phyloP scores from a whole-genome alignment of 108 stramenopile species.

The Conticribra guillardii region DNA sequence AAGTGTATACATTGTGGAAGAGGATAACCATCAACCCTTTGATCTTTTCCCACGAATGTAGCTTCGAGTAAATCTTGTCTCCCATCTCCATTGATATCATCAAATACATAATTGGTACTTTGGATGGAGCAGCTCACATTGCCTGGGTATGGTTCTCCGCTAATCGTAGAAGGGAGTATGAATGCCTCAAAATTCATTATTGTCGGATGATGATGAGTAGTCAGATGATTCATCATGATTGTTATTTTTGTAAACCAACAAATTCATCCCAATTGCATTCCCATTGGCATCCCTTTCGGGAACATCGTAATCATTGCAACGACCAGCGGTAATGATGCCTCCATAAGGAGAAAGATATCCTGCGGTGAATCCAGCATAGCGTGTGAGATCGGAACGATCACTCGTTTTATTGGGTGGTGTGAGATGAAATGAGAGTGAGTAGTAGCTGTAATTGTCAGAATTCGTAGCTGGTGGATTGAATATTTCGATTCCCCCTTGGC shows the following conservation, averaged over 20 bases:
- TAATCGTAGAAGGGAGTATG: constrained; percentile 1
- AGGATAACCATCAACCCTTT: constrained; percentile 11
- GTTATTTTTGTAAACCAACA: constrained; percentile 5
- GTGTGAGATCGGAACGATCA: constrained; percentile 10
- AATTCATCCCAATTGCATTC: constrained; percentile 6
- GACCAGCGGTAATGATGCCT: constrained; percentile 13
- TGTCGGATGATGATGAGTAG: background rate
- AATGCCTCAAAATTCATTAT: constrained; percentile 1
- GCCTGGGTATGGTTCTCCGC: constrained; percentile 23
- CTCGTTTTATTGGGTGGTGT: constrained; percentile 6
- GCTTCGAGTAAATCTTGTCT: constrained; percentile 21
- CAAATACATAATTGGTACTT: constrained; percentile 20
- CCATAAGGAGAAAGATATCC: background rate
- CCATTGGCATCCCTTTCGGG: constrained; percentile 7
- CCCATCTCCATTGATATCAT: constrained; percentile 21
- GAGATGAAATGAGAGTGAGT: background rate
- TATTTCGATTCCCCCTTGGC: constrained; percentile 18
- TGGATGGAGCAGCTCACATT: constrained; percentile 6
- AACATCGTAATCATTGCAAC: constrained; percentile 19
- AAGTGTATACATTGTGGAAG: constrained; percentile 23
- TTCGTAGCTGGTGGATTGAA: background rate
- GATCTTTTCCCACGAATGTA: constrained; percentile 6
- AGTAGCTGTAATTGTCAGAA: background rate
- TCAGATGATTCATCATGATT: too few species aligned
- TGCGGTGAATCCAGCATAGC: constrained; percentile 22